Base-by-base conservation (phyloP, 108 stramenopile genomes). In the Epithemia pelagica region DNA sequence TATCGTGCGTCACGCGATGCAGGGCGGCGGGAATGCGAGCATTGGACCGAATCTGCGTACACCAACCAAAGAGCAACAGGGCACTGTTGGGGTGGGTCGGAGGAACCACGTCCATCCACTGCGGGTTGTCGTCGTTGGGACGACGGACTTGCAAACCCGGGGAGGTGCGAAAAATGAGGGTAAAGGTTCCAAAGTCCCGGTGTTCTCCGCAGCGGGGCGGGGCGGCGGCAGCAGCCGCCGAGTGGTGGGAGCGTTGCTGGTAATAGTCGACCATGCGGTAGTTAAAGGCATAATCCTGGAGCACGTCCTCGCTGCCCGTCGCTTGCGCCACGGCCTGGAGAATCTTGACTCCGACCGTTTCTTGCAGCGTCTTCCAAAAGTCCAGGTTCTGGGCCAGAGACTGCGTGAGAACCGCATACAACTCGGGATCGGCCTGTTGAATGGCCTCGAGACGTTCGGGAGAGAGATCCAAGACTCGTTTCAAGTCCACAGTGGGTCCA, bases 191-290 rank as follows among this genome's bases (percentile, higher is more conserved):
- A 63, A 74, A 74, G 37, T 74, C 73, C 2, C 61, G 67, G 32
- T 74, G 73, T 68, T 74, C 73, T 20, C 66, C 73, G 24, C 66
- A 67, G 60, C 73, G 67, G 30, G 67, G 73, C 29, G 54, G 62
- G n/a, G 32, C 52, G 21, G 54, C 55, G 7, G 65, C 28, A 7
- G 46, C 52, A 28, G 29, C n/a, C 3, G 18, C 28, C 21, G 54
- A 28, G 0, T 10, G 25, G 8, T 64, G 19, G n/a, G 54, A 54
- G 23, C 15, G 58, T 28, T 28, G 28, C 28, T 61, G 33, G 57
- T 74, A 68, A 46, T 74, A 74, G 30, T 74, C 73, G 26, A 74
- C 58, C 73, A 74, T 74, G n/a, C 73, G 66, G 33, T 63, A 74
- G 66, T 67, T 74, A 33, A 54, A 69, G n/a, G 73, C 59, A 25